Conservation (phyloP, 176 grass and related monocot genomes). For the Triticum timopheevii region DNA sequence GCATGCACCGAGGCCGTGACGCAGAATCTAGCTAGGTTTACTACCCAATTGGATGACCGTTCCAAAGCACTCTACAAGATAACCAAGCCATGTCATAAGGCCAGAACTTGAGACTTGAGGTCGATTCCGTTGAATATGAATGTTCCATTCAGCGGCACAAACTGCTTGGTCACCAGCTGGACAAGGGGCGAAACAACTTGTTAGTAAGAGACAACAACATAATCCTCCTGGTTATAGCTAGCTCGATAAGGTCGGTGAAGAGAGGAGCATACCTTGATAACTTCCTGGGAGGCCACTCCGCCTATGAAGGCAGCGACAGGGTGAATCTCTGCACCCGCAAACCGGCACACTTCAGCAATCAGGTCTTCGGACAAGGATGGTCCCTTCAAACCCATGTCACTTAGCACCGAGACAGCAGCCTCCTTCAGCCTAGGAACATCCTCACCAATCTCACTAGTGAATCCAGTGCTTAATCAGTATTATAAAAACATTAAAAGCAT, state of each 20-base stretch:
- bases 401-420: conserved; percentile 63
- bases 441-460: conserved; percentile 85
- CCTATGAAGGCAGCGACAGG: conserved; percentile 80
- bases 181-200: conserved; percentile 9
- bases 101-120: conserved; percentile 86
- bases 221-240: conserved; percentile 7
- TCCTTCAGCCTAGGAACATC: conserved; percentile 79
- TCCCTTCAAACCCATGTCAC: conserved; percentile 68
- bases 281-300: conserved; percentile 85
- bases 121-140: conserved; percentile 96
- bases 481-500: conserved; percentile 38
- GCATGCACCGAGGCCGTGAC: conserved; percentile 7
- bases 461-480: conserved; percentile 57
- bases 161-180: conserved; percentile 91
- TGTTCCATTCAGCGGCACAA: conserved; percentile 74
- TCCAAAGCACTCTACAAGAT: not conserved
- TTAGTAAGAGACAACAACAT: not conserved
- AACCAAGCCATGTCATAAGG: conserved; percentile 35
- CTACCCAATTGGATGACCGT: not conserved
- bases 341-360: conserved; percentile 80
- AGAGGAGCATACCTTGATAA: conserved; percentile 66
- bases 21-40: conserved; percentile 12
- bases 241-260: not conserved
- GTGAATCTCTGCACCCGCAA: conserved; percentile 76
- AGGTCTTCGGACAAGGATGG: conserved; percentile 67